Base-by-base conservation (phyloP, 2,329 filamentous ascomycete genomes). In the Colletotrichum musae region DNA sequence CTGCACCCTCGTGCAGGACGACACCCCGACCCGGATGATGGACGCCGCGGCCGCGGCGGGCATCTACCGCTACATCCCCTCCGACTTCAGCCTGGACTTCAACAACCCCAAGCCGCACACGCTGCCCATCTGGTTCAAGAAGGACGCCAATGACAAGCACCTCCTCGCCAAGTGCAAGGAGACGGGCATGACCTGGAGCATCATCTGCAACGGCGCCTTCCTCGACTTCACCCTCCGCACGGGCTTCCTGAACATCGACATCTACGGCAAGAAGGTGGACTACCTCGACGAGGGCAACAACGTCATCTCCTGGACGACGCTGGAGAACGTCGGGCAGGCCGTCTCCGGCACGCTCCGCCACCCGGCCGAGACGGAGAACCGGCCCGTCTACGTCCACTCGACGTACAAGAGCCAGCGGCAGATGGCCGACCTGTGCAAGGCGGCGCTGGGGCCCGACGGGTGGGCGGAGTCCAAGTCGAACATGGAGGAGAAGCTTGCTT, bases 61-160 rank as follows among this genome's bases (percentile, higher is more conserved):
- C 2, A 88, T 92, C 0, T 83, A 88, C 74, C 84, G 88, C 12
- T 89, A 91, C 79, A 78, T 92, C 28, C 89, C 89, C 1, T 87
- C 87, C 2, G 89, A 91, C 68, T 92, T 85, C 50, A 82, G 82
- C 32, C 74, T 76, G 50, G 76, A 83, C 78, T 73, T 80, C 5
- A 63, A 63, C 45, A 74, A 73, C 54, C 68, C 70, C 32, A 72
- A 71, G 13, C 51, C 52, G 1, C 26, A 43, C n/a, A 16, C 39
- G 5, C 36, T 77, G 4, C 74, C 74, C 28, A 52, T 71, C 2
- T 77, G 71, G 61, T 28, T n/a, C 10, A 13, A 57, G 18, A 76
- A 77, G 58, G 68, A 72, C 6, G 58, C 60, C 13, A 66, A 43
- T 1, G 64, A 59, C 45, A 64, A 52, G 39, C 12, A 41, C 5